Base-by-base conservation (phyloP, 306 rosid genomes). In the Clitoria ternatea region DNA sequence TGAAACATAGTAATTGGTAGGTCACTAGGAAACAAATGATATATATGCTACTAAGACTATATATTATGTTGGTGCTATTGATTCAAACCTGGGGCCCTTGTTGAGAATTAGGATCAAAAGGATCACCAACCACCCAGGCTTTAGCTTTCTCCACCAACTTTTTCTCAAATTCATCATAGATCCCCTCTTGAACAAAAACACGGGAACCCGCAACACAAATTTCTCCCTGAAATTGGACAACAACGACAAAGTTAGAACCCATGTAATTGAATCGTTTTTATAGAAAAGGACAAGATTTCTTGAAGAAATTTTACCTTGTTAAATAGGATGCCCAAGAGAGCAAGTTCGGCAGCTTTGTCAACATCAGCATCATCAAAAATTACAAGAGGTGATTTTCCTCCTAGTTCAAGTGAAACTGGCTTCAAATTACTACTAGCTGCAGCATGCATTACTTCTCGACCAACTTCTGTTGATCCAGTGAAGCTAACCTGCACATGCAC, bases 391-490 rank as follows among this genome's bases (percentile, higher is more conserved):
- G 98, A 92, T 71, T 92, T 92, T 61, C 97, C 98, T 69, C 97
- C 97, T 79, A 92, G 76, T 75, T 92, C 98, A 45, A 92, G 89
- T 36, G 93, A 88, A 22, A 88, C 86, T 15, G 79, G 45, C 76
- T 92, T 92, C 82, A 92, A 72, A 63, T 92, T 92, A 77, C 98
- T 92, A 42, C 5, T 79, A 27, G 96, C 96, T 37, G 98, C 92
- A 4, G 96, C 95, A 72, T 82, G 74, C 98, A 91, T 91, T 57
- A 91, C 40, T 77, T 84, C 79, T 0, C 97, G 85, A 5, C 97
- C 98, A 19, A 86, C 85, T 19, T 86, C 85, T 0, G 97, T 88
- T 19, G 98, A 92, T 22, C 98, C 98, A 1, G 98, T 92, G 30
- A 90, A 92, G 44, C 95, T 89, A 6, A 91, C 83, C 97, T 87